Percentiles rank a stretch among this genome's conserved stretches.
These are phyloP conservation scores for Termitomyces sp. DNA, from an alignment of 1,284 basidiomycete species.

Conservation along the genomic window DNA sequence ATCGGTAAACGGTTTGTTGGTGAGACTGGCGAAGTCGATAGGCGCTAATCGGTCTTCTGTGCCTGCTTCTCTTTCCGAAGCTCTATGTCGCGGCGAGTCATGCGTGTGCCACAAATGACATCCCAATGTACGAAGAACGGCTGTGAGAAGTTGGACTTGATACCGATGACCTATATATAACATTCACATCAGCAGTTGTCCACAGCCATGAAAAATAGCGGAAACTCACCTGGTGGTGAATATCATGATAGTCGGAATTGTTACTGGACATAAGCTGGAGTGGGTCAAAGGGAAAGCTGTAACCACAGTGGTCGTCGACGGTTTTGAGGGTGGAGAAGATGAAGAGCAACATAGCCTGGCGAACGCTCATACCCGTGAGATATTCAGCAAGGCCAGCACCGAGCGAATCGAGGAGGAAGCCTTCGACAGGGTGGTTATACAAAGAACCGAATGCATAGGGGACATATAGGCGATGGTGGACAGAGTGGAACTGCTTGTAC, in stretches of 20 bases:
- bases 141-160: slow-evolving; percentile 95
- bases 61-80: slow-evolving; percentile 24
- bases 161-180: slow-evolving; percentile 73
- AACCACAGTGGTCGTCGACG: slow-evolving; percentile 97
- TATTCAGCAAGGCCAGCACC: slow-evolving; percentile 80
- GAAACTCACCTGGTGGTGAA: slow-evolving; percentile 81
- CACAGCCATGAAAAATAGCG: slow-evolving; percentile 1
- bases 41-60: slow-evolving; percentile 16
- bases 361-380: slow-evolving; percentile 66
- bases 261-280: slow-evolving; percentile 87
- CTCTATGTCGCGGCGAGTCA: slow-evolving; percentile 70
- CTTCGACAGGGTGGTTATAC: slow-evolving; percentile 97
- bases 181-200: not conserved
- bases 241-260: slow-evolving; percentile 97
- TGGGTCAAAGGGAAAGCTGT: slow-evolving; percentile 84
- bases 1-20: not conserved
- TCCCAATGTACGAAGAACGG: slow-evolving; percentile 94
- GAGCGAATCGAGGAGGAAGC: slow-evolving; percentile 84
- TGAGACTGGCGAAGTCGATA: not conserved
- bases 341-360: slow-evolving; percentile 88
- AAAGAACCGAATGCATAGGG: slow-evolving; percentile 96
- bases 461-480: slow-evolving; percentile 95
- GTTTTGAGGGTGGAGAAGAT: slow-evolving; percentile 87
- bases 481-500: slow-evolving; percentile 90
- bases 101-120: slow-evolving; percentile 71